Evolutionary conservation across 164 flowering plant genomes (phyloP), one percentile per base, ranked within the genome.

Genomic region (Echeveria elegans): DNA sequence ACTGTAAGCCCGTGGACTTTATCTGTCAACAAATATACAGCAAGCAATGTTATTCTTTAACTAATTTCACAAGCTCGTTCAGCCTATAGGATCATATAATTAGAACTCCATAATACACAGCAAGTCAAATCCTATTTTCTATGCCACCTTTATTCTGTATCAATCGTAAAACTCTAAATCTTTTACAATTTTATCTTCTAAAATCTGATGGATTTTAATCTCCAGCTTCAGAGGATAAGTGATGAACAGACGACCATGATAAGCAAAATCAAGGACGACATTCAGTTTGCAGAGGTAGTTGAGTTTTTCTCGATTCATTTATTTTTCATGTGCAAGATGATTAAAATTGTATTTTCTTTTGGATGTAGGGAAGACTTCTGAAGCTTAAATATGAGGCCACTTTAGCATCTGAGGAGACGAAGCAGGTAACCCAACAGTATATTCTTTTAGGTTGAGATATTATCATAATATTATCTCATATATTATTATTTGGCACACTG

Each of bases 231-330:
- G 69, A 79, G 78, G 77, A 72, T 73, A 56, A 84, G 68, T 75
- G 82, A 81, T 59, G 86, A 84, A 66, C 89, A 87, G 72, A 84
- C 77, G 74, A 64, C 63, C 70, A 75, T 69, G 73, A 76, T 87
- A 60, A 80, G 79, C 23, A 85, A 80, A 77, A 78, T 86, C 63
- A 86, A 87, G 70, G 85, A 83, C 1, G 92, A 86, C 65, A 84
- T 82, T 74, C 80, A 72, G 72, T 72, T 74, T 24, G 86, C 87
- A 21, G 89, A 87, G 82, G 92, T 83, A 59, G 43, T 48, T 15
- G 11, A 52, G 41, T 43, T 60, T 34, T 30, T 52, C 31, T 56
- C 7, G 26, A 14, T 3, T 56, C 61, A 56, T 26, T 28, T 15
- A 14, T 28, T 10, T 56, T 12, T 12, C 5, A 5, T 24, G 5